A percentile compares a stretch with the other conserved stretches of the same genome.
These are phyloP conservation scores for Phanerochaete sordida DNA, from an alignment of 768 basidiomycete genomes.

Conservation along the genomic window DNA sequence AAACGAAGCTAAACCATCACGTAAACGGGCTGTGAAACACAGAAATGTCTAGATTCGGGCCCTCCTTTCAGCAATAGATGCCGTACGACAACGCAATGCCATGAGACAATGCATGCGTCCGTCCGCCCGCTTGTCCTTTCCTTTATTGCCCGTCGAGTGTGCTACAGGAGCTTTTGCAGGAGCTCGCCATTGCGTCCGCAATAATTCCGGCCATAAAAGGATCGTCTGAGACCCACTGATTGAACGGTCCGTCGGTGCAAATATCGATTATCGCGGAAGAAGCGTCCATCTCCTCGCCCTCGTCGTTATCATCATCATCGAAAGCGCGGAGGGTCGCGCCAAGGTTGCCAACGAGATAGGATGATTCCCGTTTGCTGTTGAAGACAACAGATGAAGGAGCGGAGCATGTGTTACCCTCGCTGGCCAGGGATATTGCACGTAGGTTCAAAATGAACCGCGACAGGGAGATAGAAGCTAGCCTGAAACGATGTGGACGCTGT, in stretches of 20 bases:
- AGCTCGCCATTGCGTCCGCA: no score
- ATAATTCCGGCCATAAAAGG: not conserved
- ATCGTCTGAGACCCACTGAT: not conserved
- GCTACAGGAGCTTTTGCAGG: no score
- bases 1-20: no score
- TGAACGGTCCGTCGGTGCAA: not conserved
- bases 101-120: no score
- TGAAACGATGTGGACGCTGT: not conserved
- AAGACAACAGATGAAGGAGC: not conserved
- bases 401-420: not conserved
- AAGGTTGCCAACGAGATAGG: constrained; percentile 1
- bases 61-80: no score
- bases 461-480: constrained; percentile 9
- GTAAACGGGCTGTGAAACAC: no score
- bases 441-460: constrained; percentile 13
- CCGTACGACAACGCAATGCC: no score
- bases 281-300: not conserved
- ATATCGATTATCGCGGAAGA: not conserved
- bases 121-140: no score
- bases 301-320: no score
- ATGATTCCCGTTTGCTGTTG: not conserved
- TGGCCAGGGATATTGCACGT: not conserved
- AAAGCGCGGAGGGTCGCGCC: constrained; percentile 6
- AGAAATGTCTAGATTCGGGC: no score
- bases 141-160: no score